Conservation (phyloP, 306 rosid species). For the Crataegus laevigata region DNA sequence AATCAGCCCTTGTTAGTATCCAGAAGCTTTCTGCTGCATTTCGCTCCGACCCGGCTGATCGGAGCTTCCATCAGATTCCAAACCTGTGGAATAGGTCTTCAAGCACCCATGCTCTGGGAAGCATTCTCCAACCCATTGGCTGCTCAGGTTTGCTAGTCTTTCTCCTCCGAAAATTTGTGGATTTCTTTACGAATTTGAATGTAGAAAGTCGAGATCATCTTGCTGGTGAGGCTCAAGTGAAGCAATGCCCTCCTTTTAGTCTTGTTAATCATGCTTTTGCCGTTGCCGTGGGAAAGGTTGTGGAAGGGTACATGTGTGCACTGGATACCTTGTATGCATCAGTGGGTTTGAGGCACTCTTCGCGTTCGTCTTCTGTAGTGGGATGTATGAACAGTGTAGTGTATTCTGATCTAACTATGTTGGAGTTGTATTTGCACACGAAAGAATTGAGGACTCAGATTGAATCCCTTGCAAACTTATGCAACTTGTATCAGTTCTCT, state of each 20-base stretch:
- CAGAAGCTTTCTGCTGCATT: constrained; percentile 50
- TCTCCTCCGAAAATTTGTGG: constrained; percentile 59
- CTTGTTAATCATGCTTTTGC: constrained; percentile 91
- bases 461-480: constrained; percentile 66
- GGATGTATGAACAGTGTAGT: constrained; percentile 69
- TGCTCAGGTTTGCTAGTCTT: constrained; percentile 55
- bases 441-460: constrained; percentile 57
- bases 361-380: constrained; percentile 22
- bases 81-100: constrained; percentile 74
- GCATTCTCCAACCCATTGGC: constrained; percentile 57
- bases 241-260: constrained; percentile 30
- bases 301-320: constrained; percentile 65
- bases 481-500: constrained; percentile 45
- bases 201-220: constrained; percentile 19
- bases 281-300: constrained; percentile 73
- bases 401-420: constrained; percentile 65
- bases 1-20: constrained; percentile 57
- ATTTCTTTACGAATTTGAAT: constrained; percentile 35
- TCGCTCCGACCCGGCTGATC: constrained; percentile 56
- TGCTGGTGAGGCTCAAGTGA: constrained; percentile 14
- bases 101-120: constrained; percentile 65
- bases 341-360: constrained; percentile 43
- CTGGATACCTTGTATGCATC: constrained; percentile 67
- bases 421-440: constrained; percentile 77
- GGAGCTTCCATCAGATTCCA: constrained; percentile 58